Conservation (phyloP, 2,329 filamentous ascomycete genomes). For the Alternaria arbusti region DNA sequence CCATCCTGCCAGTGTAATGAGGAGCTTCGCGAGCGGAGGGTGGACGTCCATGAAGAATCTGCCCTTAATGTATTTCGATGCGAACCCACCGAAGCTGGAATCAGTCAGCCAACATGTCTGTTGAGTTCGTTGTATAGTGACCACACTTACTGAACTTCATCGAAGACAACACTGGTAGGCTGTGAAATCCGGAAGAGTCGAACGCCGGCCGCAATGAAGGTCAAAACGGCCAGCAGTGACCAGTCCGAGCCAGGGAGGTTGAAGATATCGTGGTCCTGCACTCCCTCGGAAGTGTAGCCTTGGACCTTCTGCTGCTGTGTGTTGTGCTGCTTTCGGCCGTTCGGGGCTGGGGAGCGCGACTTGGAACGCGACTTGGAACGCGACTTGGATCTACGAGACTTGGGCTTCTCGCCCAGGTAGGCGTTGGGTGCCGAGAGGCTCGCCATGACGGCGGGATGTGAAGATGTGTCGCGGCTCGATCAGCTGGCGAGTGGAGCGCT, state of each 20-base stretch:
- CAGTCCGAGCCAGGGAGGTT: conserved; percentile 84
- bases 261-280: conserved; percentile 91
- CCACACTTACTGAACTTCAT: conserved; percentile 93
- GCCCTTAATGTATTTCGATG: conserved; percentile 99
- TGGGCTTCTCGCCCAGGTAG: conserved; percentile 42
- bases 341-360: conserved; percentile 39
- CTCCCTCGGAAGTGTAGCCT: conserved; percentile 78
- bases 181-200: conserved; percentile 96
- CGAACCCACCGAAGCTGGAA: conserved; percentile 91
- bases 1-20: conserved; percentile 94
- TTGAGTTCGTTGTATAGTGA: neutral
- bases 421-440: conserved; percentile 36
- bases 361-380: conserved; percentile 40
- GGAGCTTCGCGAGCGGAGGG: conserved; percentile 92
- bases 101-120: conserved; percentile 26
- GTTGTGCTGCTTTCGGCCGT: conserved; percentile 43
- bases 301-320: conserved; percentile 36
- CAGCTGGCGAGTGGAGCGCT: conserved; percentile 24
- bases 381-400: conserved; percentile 35
- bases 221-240: conserved; percentile 74
- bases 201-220: conserved; percentile 76
- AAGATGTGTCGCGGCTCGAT: conserved; percentile 26
- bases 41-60: conserved; percentile 99
- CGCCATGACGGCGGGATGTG: conserved; percentile 45
- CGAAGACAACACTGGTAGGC: conserved; percentile 94